These are phyloP conservation scores for Macrolepiota fuliginosa DNA, from an alignment of 768 basidiomycete genomes.

Conservation along the genomic window DNA sequence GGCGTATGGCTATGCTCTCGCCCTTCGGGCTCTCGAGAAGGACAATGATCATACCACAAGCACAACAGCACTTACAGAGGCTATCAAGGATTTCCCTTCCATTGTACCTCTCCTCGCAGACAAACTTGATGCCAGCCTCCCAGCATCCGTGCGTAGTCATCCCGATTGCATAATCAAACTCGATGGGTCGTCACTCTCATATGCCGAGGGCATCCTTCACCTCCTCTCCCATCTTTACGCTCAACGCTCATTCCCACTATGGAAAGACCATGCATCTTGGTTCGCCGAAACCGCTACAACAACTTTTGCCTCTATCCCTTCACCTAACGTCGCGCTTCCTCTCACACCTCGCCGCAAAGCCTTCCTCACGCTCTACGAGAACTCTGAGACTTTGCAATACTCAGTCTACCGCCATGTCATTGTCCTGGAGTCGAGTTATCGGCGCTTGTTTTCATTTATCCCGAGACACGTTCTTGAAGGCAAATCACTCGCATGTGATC, in stretches of 20 bases:
- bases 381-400: constrained; percentile 35
- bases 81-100: constrained; percentile 76
- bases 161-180: constrained; percentile 68
- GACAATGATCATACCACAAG: constrained; percentile 51
- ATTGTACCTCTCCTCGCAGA: constrained; percentile 82
- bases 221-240: constrained; percentile 87
- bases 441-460: constrained; percentile 67
- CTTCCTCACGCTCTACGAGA: constrained; percentile 38
- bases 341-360: constrained; percentile 28
- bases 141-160: constrained; percentile 55
- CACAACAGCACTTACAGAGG: constrained; percentile 67
- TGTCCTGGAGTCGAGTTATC: constrained; percentile 47
- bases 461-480: constrained; percentile 51
- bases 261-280: constrained; percentile 82
- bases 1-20: constrained; percentile 69
- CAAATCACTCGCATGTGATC: constrained; percentile 77
- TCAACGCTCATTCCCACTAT: constrained; percentile 69
- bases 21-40: constrained; percentile 52
- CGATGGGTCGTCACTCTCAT: constrained; percentile 53
- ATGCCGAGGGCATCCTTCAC: constrained; percentile 54
- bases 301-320: constrained; percentile 37
- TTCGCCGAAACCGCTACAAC: constrained; percentile 54
- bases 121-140: constrained; percentile 71
- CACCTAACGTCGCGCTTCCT: constrained; percentile 25
- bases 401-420: constrained; percentile 75